Evolutionary conservation across 768 basidiomycete species (phyloP).

Genomic region (Pisolithus albus): DNA sequence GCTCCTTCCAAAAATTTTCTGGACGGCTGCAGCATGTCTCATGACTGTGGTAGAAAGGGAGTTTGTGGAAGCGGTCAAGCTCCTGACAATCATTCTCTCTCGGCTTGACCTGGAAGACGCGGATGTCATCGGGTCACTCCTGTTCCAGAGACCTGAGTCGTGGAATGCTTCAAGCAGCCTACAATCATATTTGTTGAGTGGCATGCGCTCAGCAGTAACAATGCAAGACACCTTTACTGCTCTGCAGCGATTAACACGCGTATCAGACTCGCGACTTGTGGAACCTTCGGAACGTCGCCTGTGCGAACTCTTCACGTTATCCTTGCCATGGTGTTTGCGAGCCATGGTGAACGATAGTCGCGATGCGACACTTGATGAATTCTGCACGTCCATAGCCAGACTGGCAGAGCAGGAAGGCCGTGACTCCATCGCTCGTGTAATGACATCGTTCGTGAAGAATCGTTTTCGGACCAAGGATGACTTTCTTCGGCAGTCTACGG

Average conservation of each 20-base stretch:
- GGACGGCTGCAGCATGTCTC: constrained; percentile 77
- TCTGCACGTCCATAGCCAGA: constrained; percentile 64
- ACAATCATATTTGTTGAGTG: constrained; percentile 67
- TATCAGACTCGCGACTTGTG: constrained; percentile 58
- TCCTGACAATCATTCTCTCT: constrained; percentile 59
- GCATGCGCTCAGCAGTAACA: constrained; percentile 73
- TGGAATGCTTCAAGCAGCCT: constrained; percentile 64
- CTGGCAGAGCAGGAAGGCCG: constrained; percentile 70
- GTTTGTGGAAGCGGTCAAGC: constrained; percentile 57
- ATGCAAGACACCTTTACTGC: constrained; percentile 59
- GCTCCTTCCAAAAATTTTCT: constrained; percentile 78
- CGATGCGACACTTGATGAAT: constrained; percentile 55
- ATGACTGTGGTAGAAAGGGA: constrained; percentile 79
- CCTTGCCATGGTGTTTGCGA: constrained; percentile 84
- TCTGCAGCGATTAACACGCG: constrained; percentile 54
- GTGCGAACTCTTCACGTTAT: constrained; percentile 74
- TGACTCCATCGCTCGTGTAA: constrained; percentile 78
- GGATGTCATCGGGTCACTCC: constrained; percentile 58
- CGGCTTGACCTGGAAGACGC: constrained; percentile 68
- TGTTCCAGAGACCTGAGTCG: constrained; percentile 58
- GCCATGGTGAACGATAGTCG: constrained; percentile 60
- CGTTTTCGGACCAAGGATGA: constrained; percentile 91
- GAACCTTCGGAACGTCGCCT: constrained; percentile 66
- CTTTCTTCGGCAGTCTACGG: constrained; percentile 84
- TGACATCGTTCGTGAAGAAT: constrained; percentile 80